Evolutionary conservation across 2,329 filamentous ascomycete genomes (phyloP).

Genomic region (Ophiostoma montium): DNA sequence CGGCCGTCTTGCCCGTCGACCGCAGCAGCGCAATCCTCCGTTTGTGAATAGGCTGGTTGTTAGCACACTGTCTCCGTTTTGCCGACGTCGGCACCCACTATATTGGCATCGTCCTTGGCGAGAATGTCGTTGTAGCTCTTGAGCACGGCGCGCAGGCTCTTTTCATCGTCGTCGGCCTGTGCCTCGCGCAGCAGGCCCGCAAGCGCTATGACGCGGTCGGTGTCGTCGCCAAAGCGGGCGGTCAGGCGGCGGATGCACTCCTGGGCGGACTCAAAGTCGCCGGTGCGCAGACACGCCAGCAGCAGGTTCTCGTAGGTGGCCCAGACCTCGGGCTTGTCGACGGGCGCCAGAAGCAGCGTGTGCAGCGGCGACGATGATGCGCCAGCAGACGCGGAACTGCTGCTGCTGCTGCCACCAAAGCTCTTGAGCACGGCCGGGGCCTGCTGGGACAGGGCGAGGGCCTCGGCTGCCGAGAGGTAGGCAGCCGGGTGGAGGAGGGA

Average conservation of each 20-base stretch:
- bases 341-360: slow-evolving; percentile 34
- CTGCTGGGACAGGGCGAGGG: slow-evolving; percentile 44
- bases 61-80: no score
- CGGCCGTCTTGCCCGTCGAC: slow-evolving; percentile 52
- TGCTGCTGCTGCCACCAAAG: slow-evolving; percentile 29
- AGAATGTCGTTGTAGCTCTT: slow-evolving; percentile 67
- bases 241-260: slow-evolving; percentile 62
- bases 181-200: slow-evolving; percentile 77
- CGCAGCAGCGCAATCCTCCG: slow-evolving; percentile 67
- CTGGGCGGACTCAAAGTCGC: slow-evolving; percentile 66
- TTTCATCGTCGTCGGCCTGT: slow-evolving; percentile 46
- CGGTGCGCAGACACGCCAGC: slow-evolving; percentile 68
- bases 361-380: slow-evolving; percentile 40
- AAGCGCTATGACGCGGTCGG: slow-evolving; percentile 77
- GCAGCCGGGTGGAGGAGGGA: slow-evolving; percentile 43
- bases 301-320: slow-evolving; percentile 75
- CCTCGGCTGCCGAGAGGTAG: slow-evolving; percentile 40
- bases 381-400: slow-evolving; percentile 23
- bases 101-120: slow-evolving; percentile 59
- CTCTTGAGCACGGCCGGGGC: slow-evolving; percentile 41
- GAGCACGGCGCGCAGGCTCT: slow-evolving; percentile 54
- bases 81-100: no score
- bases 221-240: slow-evolving; percentile 65
- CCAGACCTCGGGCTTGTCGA: slow-evolving; percentile 73
- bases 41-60: slow-evolving; percentile 62